Evolutionary conservation across 441 rosid species (phyloP).

Genomic region (Jatropha podagrica): DNA sequence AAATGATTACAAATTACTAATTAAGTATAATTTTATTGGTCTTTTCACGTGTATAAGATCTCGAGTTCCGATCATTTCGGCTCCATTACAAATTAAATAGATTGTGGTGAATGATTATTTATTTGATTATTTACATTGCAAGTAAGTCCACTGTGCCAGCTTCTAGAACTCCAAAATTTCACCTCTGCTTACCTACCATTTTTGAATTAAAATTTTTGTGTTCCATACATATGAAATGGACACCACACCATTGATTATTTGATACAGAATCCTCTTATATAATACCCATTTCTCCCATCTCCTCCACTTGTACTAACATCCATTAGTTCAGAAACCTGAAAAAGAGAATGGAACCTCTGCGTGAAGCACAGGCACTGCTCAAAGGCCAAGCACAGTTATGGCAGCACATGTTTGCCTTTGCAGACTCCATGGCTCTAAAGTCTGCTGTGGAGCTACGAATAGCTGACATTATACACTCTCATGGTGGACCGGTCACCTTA

Average conservation of each 20-base stretch:
- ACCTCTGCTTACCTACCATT: neutral
- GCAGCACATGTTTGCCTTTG: slow-evolving; percentile 30
- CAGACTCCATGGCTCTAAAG: slow-evolving; percentile 38
- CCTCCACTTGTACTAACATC: too few relatives aligned
- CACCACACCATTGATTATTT: neutral
- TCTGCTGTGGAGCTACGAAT: slow-evolving; percentile 42
- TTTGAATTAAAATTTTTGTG: neutral
- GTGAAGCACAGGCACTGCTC: slow-evolving; percentile 13
- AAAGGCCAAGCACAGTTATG: slow-evolving; percentile 34
- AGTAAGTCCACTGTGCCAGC: neutral
- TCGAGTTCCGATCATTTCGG: too few relatives aligned
- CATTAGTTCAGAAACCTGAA: neutral
- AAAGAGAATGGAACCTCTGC: slow-evolving; percentile 11
- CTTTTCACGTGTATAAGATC: too few relatives aligned
- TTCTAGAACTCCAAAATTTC: neutral
- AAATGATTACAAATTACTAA: too few relatives aligned
- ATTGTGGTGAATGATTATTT: slow-evolving; percentile 2
- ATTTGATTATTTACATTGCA: neutral
- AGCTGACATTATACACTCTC: slow-evolving; percentile 40
- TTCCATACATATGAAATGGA: neutral
- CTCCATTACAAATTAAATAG: neutral
- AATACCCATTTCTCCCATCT: neutral
- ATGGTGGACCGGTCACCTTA: slow-evolving; percentile 30
- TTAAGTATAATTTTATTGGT: too few relatives aligned
- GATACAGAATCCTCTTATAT: neutral